phyloP scores from a whole-genome alignment of 1,284 basidiomycete genomes.

The Coniferiporia weirii region DNA sequence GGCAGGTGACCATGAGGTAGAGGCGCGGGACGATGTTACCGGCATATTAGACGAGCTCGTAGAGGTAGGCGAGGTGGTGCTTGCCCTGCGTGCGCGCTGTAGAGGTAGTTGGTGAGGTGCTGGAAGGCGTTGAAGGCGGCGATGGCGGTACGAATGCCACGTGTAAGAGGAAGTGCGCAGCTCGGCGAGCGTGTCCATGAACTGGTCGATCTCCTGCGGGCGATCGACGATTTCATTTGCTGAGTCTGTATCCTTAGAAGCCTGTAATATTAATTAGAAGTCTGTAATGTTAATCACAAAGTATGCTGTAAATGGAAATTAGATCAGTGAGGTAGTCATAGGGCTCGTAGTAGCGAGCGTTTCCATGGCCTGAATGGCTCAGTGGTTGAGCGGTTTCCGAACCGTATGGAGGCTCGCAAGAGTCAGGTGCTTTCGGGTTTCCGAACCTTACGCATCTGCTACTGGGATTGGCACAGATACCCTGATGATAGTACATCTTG shows the following conservation, averaged over 20 bases:
- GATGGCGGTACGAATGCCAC: slow-evolving; percentile 67
- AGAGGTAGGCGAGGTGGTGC: slow-evolving; percentile 93
- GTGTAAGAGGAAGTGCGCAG: slow-evolving; percentile 74
- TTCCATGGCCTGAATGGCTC: too few species aligned
- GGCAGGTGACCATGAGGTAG: slow-evolving; percentile 97
- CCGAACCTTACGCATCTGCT: too few species aligned
- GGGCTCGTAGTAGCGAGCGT: too few species aligned
- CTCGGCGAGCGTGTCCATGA: slow-evolving; percentile 97
- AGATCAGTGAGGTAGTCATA: too few species aligned
- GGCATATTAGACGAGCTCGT: slow-evolving; percentile 95
- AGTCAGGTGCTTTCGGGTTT: too few species aligned
- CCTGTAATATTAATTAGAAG: slow-evolving; percentile 28
- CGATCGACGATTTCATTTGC: slow-evolving; percentile 71
- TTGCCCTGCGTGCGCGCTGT: slow-evolving; percentile 85
- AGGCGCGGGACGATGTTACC: slow-evolving; percentile 91
- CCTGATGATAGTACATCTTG: too few species aligned
- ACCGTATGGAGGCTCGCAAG: too few species aligned
- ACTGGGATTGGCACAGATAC: too few species aligned
- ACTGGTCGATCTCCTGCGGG: slow-evolving; percentile 79
- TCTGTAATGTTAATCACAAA: too few species aligned
- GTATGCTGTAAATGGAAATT: too few species aligned
- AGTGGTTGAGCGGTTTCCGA: neutral
- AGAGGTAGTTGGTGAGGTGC: slow-evolving; percentile 65
- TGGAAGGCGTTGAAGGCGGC: slow-evolving; percentile 81
- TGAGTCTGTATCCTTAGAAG: slow-evolving; percentile 87